phyloP scores from a whole-genome alignment of 1,139 yeast genomes.

The Diutina sp. region DNA sequence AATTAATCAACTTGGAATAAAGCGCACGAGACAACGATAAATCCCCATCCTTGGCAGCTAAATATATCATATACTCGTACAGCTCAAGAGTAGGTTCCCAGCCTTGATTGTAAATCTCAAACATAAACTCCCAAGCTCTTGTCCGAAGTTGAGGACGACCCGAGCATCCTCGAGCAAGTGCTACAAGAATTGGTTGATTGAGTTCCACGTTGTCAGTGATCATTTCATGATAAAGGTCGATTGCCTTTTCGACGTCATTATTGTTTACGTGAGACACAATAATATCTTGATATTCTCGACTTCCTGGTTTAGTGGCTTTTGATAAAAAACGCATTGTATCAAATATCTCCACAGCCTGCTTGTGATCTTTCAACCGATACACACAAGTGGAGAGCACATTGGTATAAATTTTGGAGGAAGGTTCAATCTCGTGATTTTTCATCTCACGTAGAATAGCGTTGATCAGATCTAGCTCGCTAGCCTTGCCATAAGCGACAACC shows the following conservation, averaged over 20 bases:
- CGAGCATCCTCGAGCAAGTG: conserved; percentile 66
- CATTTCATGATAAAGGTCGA: conserved; percentile 73
- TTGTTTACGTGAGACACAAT: conserved; percentile 52
- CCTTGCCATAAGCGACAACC: conserved; percentile 29
- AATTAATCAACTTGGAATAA: conserved; percentile 39
- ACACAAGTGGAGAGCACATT: conserved; percentile 58
- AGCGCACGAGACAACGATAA: conserved; percentile 61
- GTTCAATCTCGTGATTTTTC: conserved; percentile 34
- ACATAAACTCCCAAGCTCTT: conserved; percentile 70
- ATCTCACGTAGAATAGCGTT: conserved; percentile 33
- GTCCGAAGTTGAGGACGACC: conserved; percentile 32
- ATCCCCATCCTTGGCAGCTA: conserved; percentile 75
- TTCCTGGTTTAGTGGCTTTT: conserved; percentile 48
- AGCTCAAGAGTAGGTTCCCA: conserved; percentile 39
- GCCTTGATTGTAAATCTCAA: conserved; percentile 45
- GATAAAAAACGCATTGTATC: conserved; percentile 80
- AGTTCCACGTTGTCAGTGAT: conserved; percentile 13
- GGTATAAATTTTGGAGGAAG: conserved; percentile 47
- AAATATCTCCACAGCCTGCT: conserved; percentile 61
- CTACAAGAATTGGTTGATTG: conserved; percentile 39
- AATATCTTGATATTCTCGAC: conserved; percentile 56
- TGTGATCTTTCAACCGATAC: conserved; percentile 34
- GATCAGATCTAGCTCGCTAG: conserved; percentile 15
- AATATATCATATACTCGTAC: conserved; percentile 55
- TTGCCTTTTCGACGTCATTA: conserved; percentile 54